Evolutionary conservation across 345 rosid genomes (phyloP), one percentile per base, ranked within the genome.

Genomic region (Sisymbrium irio): DNA sequence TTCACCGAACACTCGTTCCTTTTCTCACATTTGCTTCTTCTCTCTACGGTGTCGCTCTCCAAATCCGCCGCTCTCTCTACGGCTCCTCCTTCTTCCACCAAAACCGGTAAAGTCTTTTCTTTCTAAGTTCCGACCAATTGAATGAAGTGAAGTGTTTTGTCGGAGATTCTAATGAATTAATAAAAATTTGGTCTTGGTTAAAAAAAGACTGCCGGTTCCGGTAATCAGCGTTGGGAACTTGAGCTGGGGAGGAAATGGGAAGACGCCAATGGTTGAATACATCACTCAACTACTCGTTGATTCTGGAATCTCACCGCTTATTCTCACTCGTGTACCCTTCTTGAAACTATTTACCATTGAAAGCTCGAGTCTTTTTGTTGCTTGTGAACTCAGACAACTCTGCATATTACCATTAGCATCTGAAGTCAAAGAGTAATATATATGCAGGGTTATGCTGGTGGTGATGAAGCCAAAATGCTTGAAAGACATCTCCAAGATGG

Each of bases 221-320:
- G 96, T 90, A 74, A 92, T 88, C 72, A 88, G 98, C 65, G 92
- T 90, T 11, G 98, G 96, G 65, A 92, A 92, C 78, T 76, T 92
- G 77, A 90, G 90, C 8, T 92, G 98, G 98, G 96, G 96, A 79
- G 96, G 95, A 59, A 88, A 86, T 58, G 96, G 98, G 65, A 92
- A 92, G 88, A 92, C 96, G n/a, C 95, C 98, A 9, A 90, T 90
- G 98, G 95, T 84, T 60, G 91, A 90, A 78, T 85, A 79, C 82
- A 80, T 90, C 64, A 84, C 93, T 1, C 76, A 54, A 9, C 63
- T 30, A 20, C 77, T 88, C 45, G 82, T 84, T 68, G 79, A 82
- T 80, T 85, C 75, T 59, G 89, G 87, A 62, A 57, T 92, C 57
- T 71, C 92, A 30, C 88, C 95, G 25, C 95, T 92, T 60, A 82